A percentile compares a stretch with the other conserved stretches of the same genome.
Conservation (phyloP, 1,139 yeast genomes). For the Blastobotrys persicus region DNA sequence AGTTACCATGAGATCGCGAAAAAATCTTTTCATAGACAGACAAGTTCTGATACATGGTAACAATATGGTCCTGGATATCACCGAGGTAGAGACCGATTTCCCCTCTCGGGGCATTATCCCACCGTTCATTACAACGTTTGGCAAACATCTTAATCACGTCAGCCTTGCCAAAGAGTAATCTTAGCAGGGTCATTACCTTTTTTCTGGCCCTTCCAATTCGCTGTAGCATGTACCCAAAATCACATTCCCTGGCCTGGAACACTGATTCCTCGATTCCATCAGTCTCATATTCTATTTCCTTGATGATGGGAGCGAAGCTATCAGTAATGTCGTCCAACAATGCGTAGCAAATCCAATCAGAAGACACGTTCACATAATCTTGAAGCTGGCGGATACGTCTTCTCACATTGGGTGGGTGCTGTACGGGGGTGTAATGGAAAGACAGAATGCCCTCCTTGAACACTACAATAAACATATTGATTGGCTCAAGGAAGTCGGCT, state of each 20-base stretch:
- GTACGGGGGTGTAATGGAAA: constrained; percentile 91
- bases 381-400: constrained; percentile 83
- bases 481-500: constrained; percentile 66
- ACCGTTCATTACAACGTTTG: constrained; percentile 81
- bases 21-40: constrained; percentile 91
- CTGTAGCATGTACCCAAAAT: constrained; percentile 89
- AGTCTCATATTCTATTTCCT: constrained; percentile 85
- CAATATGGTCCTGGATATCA: constrained; percentile 81
- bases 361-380: constrained; percentile 84
- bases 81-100: constrained; percentile 88
- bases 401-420: constrained; percentile 93
- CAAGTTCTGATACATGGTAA: constrained; percentile 92
- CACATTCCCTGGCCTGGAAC: constrained; percentile 38
- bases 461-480: constrained; percentile 89
- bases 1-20: constrained; percentile 91
- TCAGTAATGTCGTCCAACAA: constrained; percentile 95
- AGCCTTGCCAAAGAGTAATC: constrained; percentile 87
- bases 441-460: constrained; percentile 89
- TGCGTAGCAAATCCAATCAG: constrained; percentile 98
- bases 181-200: constrained; percentile 83
- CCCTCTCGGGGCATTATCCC: constrained; percentile 70
- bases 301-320: constrained; percentile 95
- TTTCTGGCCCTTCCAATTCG: constrained; percentile 94
- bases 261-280: constrained; percentile 74
- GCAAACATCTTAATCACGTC: constrained; percentile 95